phyloP scores from a whole-genome alignment of 352 stramenopile species.

The Blastocystis sp. region DNA sequence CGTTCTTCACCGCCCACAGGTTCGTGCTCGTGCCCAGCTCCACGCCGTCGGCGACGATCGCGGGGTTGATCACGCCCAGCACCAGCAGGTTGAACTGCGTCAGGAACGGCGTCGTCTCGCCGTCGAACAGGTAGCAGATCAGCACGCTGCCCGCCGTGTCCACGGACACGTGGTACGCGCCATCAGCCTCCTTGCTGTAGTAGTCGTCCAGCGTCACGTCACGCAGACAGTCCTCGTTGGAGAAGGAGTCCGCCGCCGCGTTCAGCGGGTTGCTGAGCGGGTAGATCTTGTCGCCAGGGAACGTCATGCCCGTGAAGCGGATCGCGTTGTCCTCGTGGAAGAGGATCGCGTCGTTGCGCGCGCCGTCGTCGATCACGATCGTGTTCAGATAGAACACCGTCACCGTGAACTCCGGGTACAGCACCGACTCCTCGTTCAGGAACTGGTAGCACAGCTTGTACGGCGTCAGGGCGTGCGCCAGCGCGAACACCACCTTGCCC shows the following conservation, averaged over 20 bases:
- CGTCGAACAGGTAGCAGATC: conserved; percentile 72
- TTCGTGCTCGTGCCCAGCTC: background rate
- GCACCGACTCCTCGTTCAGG: conserved; percentile 40
- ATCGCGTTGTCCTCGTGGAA: conserved; percentile 63
- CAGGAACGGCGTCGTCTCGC: conserved; percentile 33
- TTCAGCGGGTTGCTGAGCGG: conserved; percentile 32
- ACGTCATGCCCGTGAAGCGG: conserved; percentile 34
- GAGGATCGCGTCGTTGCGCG: conserved; percentile 52
- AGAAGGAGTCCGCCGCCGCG: background rate
- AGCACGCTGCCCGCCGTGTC: conserved; percentile 30
- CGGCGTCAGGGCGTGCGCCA: background rate
- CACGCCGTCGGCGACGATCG: background rate
- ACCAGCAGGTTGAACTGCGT: conserved; percentile 52
- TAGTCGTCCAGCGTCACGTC: conserved; percentile 48
- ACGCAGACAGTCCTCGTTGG: conserved; percentile 23
- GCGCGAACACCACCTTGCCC: conserved; percentile 28
- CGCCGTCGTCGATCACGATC: conserved; percentile 44
- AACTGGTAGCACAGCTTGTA: conserved; percentile 73
- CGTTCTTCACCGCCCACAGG: conserved; percentile 58
- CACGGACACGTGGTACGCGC: conserved; percentile 64
- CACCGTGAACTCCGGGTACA: conserved; percentile 26
- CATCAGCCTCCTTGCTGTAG: background rate
- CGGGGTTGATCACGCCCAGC: conserved; percentile 25
- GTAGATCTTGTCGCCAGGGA: conserved; percentile 58
- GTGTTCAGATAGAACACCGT: conserved; percentile 41